Evolutionary conservation across 305 asterid genomes (phyloP).

Genomic region (Nicotiana rustica): DNA sequence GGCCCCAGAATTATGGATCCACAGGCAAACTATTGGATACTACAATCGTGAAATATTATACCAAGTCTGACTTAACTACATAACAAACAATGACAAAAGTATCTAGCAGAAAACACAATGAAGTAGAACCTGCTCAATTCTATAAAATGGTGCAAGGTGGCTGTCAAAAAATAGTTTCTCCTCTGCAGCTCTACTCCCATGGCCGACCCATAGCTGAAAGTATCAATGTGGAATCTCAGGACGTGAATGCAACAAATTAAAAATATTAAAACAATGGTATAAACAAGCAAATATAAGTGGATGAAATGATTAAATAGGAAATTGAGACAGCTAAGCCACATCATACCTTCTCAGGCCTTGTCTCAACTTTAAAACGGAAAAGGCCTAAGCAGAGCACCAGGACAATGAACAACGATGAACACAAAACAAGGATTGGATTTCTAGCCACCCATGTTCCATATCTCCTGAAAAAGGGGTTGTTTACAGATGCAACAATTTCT

Average conservation of each 20-base stretch:
- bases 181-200: slow-evolving; percentile 97
- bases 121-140: slow-evolving; percentile 90
- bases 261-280: background rate
- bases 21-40: slow-evolving; percentile 1
- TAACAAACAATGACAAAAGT: background rate
- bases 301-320: slow-evolving; percentile 19
- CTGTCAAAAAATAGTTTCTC: slow-evolving; percentile 92
- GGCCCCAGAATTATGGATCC: background rate
- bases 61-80: slow-evolving; percentile 18
- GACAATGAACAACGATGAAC: slow-evolving; percentile 76
- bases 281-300: slow-evolving; percentile 8
- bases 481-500: slow-evolving; percentile 28
- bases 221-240: slow-evolving; percentile 25
- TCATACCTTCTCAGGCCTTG: slow-evolving; percentile 96
- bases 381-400: slow-evolving; percentile 91
- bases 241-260: background rate
- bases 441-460: slow-evolving; percentile 99
- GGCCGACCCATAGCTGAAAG: slow-evolving; percentile 98
- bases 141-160: slow-evolving; percentile 95
- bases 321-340: background rate
- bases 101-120: slow-evolving; percentile 25
- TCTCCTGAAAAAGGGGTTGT: slow-evolving; percentile 65
- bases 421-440: slow-evolving; percentile 84
- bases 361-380: slow-evolving; percentile 92
- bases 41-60: slow-evolving; percentile 2